phyloP scores from a whole-genome alignment of 306 rosid species.

The Cicer arietinum region DNA sequence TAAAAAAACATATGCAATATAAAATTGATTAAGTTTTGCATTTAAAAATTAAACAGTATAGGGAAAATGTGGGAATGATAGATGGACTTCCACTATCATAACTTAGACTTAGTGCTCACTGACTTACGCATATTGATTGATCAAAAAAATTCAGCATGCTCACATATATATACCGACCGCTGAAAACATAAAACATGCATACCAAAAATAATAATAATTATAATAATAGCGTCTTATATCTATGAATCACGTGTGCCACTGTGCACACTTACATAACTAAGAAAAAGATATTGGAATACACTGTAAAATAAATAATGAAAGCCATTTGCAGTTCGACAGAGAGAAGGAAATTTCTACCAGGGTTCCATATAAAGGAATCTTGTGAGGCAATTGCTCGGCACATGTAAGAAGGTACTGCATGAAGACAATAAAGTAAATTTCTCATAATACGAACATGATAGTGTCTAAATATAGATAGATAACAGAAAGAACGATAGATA shows the following conservation, averaged over 20 bases:
- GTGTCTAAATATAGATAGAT: background rate
- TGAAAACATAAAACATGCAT: background rate
- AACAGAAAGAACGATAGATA: background rate
- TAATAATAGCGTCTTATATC: background rate
- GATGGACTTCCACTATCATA: conserved; percentile 24
- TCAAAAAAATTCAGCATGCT: conserved; percentile 4
- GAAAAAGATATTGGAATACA: conserved; percentile 18
- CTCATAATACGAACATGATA: conserved; percentile 15
- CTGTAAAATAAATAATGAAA: conserved; percentile 2
- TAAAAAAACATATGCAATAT: conserved; percentile 2
- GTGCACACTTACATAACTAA: background rate
- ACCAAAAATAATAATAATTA: background rate
- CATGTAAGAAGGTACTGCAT: conserved; percentile 79
- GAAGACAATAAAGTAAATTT: conserved; percentile 39
- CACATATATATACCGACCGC: conserved; percentile 1
- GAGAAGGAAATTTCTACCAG: conserved; percentile 60
- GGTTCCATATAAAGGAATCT: conserved; percentile 85
- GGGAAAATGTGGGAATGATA: background rate
- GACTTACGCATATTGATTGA: background rate
- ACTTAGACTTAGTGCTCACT: conserved; percentile 9
- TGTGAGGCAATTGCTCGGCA: conserved; percentile 93
- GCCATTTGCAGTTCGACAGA: conserved; percentile 16
- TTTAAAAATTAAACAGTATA: background rate
- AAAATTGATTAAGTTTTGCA: conserved; percentile 5
- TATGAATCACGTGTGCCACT: background rate